phyloP scores from a whole-genome alignment of 768 basidiomycete species.

The Leccinum boreale region DNA sequence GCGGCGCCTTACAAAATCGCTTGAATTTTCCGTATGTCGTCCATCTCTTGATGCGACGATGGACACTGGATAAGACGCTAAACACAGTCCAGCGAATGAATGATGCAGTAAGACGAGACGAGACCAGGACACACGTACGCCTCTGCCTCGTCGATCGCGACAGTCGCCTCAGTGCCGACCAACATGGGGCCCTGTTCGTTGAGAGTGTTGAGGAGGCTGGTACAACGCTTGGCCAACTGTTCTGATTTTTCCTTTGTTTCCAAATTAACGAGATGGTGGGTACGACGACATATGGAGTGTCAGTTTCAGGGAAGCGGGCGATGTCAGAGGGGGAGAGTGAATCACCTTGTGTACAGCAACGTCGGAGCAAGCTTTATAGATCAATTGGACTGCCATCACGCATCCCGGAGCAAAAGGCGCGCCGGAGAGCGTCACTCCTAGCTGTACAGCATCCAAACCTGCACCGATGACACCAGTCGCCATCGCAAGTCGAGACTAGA shows the following conservation, averaged over 20 bases:
- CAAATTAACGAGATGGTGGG: not conserved
- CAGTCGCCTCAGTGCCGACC: constrained; percentile 39
- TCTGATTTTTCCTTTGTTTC: constrained; percentile 38
- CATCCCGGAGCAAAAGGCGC: constrained; percentile 46
- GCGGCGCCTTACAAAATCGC: constrained; percentile 36
- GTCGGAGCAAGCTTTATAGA: constrained; percentile 44
- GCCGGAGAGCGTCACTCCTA: constrained; percentile 43
- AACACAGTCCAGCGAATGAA: not conserved
- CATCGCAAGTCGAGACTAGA: constrained; percentile 7
- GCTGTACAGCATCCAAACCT: constrained; percentile 32
- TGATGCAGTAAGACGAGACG: not conserved
- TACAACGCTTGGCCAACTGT: constrained; percentile 43
- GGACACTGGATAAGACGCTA: constrained; percentile 43
- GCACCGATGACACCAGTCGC: constrained; percentile 15
- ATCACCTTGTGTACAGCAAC: constrained; percentile 49
- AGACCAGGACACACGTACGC: constrained; percentile 33
- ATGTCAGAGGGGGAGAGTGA: not conserved
- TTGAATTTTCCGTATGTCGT: constrained; percentile 36
- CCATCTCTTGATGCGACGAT: constrained; percentile 38
- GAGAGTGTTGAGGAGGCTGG: constrained; percentile 36
- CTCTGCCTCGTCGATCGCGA: constrained; percentile 41
- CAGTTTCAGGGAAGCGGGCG: not conserved
- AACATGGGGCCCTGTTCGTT: constrained; percentile 38
- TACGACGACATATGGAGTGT: not conserved
- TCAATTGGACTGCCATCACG: constrained; percentile 42